Conservation (phyloP, 768 basidiomycete genomes). For the Pisolithus sp. region DNA sequence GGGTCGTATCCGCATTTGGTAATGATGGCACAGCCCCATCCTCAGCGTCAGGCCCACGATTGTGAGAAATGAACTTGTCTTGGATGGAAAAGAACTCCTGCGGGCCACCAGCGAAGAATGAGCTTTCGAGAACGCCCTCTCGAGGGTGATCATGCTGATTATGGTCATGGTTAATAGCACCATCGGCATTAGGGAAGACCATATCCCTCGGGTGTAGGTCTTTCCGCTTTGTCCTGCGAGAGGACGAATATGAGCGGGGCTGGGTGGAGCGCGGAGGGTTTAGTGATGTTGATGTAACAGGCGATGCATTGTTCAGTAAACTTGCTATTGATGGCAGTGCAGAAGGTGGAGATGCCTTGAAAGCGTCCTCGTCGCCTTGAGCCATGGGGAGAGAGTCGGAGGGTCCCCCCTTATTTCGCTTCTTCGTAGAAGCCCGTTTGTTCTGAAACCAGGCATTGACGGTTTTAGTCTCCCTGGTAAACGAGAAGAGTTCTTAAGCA, state of each 20-base stretch:
- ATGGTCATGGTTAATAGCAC: conserved; percentile 1
- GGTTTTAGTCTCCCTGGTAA: conserved; percentile 70
- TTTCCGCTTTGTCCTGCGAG: conserved; percentile 27
- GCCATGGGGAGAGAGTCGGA: conserved; percentile 27
- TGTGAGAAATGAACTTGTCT: conserved; percentile 29
- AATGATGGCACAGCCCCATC: conserved; percentile 18
- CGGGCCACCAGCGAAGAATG: conserved; percentile 28
- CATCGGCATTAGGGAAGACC: conserved; percentile 15
- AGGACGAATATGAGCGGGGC: conserved; percentile 20
- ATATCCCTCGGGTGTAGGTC: conserved; percentile 26
- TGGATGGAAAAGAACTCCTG: conserved; percentile 24
- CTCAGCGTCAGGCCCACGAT: conserved; percentile 25
- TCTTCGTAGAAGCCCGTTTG: conserved; percentile 78
- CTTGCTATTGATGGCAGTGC: conserved; percentile 34
- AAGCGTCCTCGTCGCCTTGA: conserved; percentile 14
- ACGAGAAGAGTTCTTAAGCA: conserved; percentile 7
- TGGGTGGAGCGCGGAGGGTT: conserved; percentile 16
- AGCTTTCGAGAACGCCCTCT: conserved; percentile 20
- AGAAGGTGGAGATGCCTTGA: conserved; percentile 23
- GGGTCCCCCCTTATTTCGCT: conserved; percentile 44
- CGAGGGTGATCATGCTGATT: conserved; percentile 6
- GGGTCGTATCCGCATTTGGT: conserved; percentile 40
- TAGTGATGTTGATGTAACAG: conserved; percentile 16
- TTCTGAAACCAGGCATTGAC: conserved; percentile 88
- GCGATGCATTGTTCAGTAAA: conserved; percentile 32